Evolutionary conservation across 495 filamentous ascomycete genomes (phyloP), one percentile per base, ranked within the genome.

Genomic region (Annulohypoxylon stygium): DNA sequence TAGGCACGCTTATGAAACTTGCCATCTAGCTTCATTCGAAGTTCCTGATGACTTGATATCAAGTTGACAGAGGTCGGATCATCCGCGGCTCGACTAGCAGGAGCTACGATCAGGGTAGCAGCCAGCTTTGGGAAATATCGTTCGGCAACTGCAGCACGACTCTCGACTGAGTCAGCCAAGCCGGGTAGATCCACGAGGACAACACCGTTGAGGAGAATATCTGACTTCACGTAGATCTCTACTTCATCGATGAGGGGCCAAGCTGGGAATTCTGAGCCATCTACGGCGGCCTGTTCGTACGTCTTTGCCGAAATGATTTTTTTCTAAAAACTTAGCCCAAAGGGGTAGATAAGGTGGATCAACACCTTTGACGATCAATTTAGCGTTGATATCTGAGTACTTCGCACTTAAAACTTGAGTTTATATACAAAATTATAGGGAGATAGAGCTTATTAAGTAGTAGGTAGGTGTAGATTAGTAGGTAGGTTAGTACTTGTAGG

Each of bases 81-180:
- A 39, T 59, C 55, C 16, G 55, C 55, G 2, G 55, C 55, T 39
- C 55, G 55, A 41, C 55, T 4, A 12, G 55, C 55, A 8, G 55
- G 55, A 41, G 55, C 20, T 41, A 59, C 34, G 23, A 59, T 59
- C 1, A 59, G 55, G 9, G 55, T 59, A 2, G 55, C 55, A 23
- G 55, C 55, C 16, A 59, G 12, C 23, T 59, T 39, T 23, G 55
- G 34, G 16, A 59, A 59, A 10, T 59, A 59, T 59, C 16, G n/a
- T 33, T 59, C 55, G 9, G 55, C 55, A 4, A 59, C 36, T 25
- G 55, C 55, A 12, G 55, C 55, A 37, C 55, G 33, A 59, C 55
- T 59, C 55, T 59, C 55, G 11, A 59, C 34, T 14, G 55, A 41
- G 18, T 59, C 55, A 8, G 55, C 55, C n/a, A 59, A n/a, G 9